A percentile compares a stretch with the other conserved stretches of the same genome.
phyloP scores from a whole-genome alignment of 139 green algal species.

The Diplosphaera chodatii region DNA sequence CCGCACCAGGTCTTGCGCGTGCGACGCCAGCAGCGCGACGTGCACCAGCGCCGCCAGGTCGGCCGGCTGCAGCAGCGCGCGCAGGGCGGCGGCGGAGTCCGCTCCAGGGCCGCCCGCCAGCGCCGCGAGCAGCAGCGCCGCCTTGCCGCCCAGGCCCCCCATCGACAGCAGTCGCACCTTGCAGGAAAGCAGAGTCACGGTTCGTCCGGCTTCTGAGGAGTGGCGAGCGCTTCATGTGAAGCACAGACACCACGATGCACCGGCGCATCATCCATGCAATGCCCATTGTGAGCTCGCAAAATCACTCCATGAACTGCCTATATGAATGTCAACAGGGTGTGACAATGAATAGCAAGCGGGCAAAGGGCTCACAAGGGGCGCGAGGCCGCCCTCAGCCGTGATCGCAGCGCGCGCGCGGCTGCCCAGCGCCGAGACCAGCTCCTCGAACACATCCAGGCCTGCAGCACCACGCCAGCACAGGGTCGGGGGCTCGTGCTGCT shows the following conservation, averaged over 20 bases:
- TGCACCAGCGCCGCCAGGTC: not conserved
- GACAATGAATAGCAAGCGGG: no score
- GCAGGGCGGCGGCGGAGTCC: not conserved
- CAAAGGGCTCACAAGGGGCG: not conserved
- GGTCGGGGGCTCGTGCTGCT: no score
- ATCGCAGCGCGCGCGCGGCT: not conserved
- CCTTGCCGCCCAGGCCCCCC: slow-evolving; percentile 5
- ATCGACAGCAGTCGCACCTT: slow-evolving; percentile 5
- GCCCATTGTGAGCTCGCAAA: no score
- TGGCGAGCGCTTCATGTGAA: no score
- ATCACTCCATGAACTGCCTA: no score
- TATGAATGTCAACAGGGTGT: no score
- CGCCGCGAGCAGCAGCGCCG: slow-evolving; percentile 3
- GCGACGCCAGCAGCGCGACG: not conserved
- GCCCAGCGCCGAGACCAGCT: not conserved
- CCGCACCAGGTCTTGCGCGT: not conserved
- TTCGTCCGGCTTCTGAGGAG: no score
- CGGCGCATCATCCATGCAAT: no score
- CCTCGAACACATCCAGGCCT: slow-evolving; percentile 7
- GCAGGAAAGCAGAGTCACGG: no score
- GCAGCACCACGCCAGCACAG: no score
- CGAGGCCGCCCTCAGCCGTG: not conserved
- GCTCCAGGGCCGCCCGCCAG: not conserved
- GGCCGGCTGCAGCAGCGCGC: slow-evolving; percentile 3
- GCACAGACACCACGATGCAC: no score